Evolutionary conservation across 2,329 filamentous ascomycete genomes (phyloP).

Genomic region (Kalaharituber pfeilii): DNA sequence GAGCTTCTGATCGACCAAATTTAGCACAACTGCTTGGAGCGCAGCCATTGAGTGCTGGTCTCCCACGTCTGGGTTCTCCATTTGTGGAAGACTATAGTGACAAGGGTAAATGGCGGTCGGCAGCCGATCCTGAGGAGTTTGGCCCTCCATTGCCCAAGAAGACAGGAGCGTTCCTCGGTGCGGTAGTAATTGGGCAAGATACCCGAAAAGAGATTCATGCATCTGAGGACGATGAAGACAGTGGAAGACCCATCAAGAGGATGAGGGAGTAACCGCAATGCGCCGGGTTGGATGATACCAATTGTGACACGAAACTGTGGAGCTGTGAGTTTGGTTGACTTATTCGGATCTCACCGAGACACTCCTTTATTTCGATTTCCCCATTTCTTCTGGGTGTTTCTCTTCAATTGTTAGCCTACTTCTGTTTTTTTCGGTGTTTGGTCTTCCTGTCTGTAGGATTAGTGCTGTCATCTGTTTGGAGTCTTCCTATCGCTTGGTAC

Average conservation of each 20-base stretch:
- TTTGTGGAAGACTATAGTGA: neutral
- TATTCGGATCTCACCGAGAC: neutral
- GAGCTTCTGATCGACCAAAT: neutral
- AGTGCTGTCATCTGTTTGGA: neutral
- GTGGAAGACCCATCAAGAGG: neutral
- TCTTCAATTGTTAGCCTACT: neutral
- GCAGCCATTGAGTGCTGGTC: neutral
- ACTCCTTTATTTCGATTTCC: too few species aligned
- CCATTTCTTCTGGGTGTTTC: neutral
- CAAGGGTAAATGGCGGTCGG: neutral
- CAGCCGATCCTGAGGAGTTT: neutral
- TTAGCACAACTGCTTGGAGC: neutral
- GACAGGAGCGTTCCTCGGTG: neutral
- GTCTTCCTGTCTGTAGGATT: neutral
- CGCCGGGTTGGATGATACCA: neutral
- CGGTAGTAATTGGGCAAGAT: neutral
- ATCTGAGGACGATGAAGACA: neutral
- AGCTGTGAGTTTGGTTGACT: neutral
- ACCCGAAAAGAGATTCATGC: neutral
- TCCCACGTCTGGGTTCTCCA: neutral
- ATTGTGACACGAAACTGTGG: too few species aligned
- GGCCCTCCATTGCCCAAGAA: neutral
- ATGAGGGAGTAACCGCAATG: neutral
- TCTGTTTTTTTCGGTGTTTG: neutral
- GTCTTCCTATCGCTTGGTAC: neutral